Base-by-base conservation (phyloP, 176 grass and related monocot species). In the Alopecurus myosuroides region DNA sequence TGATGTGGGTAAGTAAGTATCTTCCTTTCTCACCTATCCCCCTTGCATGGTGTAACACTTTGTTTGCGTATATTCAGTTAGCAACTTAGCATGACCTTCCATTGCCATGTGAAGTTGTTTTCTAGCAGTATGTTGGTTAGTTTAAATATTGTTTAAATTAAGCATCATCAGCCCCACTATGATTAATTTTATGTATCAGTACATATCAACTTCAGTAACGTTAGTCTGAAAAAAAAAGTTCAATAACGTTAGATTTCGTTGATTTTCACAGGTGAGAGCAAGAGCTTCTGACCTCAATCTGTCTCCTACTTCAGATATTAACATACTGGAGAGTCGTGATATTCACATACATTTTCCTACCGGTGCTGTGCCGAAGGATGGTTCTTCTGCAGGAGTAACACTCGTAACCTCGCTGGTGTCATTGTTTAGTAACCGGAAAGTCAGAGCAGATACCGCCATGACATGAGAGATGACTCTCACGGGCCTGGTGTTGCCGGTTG, bases 381-480 rank as follows among this genome's bases (percentile, higher is more conserved):
- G n/a, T n/a, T n/a, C n/a, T n/a, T n/a, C n/a, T n/a, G 96, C 96
- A 30, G 96, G 96, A 74, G 91, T 98, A 37, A 98, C 96, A 78
- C 68, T 98, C 55, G 96, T 98, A 60, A 95, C 96, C 40, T 88
- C 96, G 4, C 70, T 98, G 9, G 93, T 98, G 35, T 98, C 96
- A 30, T 86, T 98, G 56, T 98, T 98, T 68, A 98, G 93, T 76
- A 79, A 92, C 56, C 78, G 80, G 20, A 98, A 95, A 80, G 96
- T 98, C 48, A 93, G 96, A 88, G 87, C 89, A 49, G 96, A 98
- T 79, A 98, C 96, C 70, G 96, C 96, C 53, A 98, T 98, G 96
- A 98, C 96, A 1, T 93, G 96, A 62, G 96, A 98, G 77, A 95
- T 98, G 93, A 98, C 96, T 89, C 89, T 95, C 30, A 93, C 89